phyloP scores from a whole-genome alignment of 208 protist species.

The Leishmania tarentolae region DNA sequence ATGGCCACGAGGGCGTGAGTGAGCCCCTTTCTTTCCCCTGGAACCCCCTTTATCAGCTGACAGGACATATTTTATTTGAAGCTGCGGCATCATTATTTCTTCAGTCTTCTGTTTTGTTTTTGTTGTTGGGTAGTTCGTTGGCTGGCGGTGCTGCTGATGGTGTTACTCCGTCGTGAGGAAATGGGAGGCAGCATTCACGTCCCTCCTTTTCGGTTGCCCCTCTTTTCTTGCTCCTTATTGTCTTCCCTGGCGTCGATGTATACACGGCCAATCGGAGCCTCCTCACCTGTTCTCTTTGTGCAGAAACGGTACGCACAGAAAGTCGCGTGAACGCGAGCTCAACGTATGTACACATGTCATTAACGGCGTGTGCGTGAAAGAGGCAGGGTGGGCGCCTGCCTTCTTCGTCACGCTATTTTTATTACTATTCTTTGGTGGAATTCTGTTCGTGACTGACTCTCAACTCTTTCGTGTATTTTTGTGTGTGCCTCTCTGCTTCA shows the following conservation, averaged over 20 bases:
- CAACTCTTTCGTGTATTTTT: background rate
- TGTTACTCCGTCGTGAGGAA: slow-evolving; percentile 7
- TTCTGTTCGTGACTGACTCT: background rate
- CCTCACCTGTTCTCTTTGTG: background rate
- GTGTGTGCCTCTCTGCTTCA: background rate
- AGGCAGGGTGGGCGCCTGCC: background rate
- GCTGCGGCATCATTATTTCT: slow-evolving; percentile 1
- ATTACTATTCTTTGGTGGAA: background rate
- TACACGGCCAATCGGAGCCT: background rate
- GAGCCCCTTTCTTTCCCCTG: background rate
- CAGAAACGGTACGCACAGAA: background rate
- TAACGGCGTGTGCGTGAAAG: background rate
- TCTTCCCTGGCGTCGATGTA: background rate
- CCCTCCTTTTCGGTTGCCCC: background rate
- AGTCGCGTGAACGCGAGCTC: background rate
- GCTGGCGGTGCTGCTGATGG: background rate
- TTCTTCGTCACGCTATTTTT: background rate
- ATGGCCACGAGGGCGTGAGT: background rate
- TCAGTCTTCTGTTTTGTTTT: background rate
- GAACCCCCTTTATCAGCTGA: background rate
- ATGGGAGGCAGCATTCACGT: background rate
- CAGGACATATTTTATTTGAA: background rate
- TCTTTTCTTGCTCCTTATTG: background rate
- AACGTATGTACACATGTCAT: background rate
- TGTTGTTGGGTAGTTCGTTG: background rate